Evolutionary conservation across 2,329 filamentous ascomycete genomes (phyloP).

Genomic region (Trichoderma sp.): DNA sequence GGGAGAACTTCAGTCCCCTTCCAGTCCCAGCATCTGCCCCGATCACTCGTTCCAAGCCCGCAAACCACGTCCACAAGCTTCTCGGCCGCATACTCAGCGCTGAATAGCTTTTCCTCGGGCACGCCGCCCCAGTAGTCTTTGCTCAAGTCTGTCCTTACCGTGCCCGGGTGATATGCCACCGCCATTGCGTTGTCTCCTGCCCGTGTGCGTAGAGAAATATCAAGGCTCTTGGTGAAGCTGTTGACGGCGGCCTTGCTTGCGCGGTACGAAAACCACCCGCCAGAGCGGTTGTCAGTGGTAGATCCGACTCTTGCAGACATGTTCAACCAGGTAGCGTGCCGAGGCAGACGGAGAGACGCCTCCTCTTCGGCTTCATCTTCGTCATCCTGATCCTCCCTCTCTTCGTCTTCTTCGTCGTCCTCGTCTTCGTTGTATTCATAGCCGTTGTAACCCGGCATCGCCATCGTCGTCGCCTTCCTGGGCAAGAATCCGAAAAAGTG

Average conservation of each 20-base stretch:
- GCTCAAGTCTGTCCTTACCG: constrained; percentile 74
- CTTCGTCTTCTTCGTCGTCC: constrained; percentile 3
- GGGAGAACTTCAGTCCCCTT: constrained; percentile 64
- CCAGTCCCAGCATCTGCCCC: constrained; percentile 71
- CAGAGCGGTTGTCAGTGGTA: constrained; percentile 69
- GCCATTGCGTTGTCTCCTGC: constrained; percentile 65
- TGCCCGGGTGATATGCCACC: constrained; percentile 76
- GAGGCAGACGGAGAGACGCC: constrained; percentile 43
- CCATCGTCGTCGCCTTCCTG: constrained; percentile 47
- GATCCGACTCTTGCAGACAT: constrained; percentile 79
- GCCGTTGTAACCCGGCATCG: not conserved
- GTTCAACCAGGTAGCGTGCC: constrained; percentile 66
- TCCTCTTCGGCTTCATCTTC: not conserved
- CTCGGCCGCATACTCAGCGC: constrained; percentile 65
- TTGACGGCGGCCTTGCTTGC: constrained; percentile 75
- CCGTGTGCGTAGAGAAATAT: constrained; percentile 62
- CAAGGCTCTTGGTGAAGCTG: constrained; percentile 69
- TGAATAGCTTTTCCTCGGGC: constrained; percentile 63
- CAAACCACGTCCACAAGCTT: constrained; percentile 62
- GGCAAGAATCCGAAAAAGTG: constrained; percentile 72
- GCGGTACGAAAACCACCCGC: constrained; percentile 83
- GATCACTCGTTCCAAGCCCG: constrained; percentile 50
- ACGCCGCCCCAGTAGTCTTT: constrained; percentile 70
- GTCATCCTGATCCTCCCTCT: not conserved
- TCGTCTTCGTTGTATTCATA: not conserved